These are phyloP conservation scores for Oryza australiensis DNA, from an alignment of 176 grass and related monocot genomes.

Conservation along the genomic window DNA sequence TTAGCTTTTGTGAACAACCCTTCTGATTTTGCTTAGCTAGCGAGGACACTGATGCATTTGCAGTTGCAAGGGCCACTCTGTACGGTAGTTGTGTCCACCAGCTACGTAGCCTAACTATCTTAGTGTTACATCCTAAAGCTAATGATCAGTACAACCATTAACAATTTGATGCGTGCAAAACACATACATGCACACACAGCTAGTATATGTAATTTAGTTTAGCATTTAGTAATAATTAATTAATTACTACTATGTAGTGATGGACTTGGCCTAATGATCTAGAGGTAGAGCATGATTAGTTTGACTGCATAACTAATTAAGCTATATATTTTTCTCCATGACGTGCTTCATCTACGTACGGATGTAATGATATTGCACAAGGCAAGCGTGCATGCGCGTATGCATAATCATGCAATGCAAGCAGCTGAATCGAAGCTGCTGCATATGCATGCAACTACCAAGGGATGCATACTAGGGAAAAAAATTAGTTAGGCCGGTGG, in stretches of 20 bases:
- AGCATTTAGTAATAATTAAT: neutral
- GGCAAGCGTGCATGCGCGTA: conserved; percentile 1
- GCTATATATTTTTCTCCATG: neutral
- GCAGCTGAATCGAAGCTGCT: neutral
- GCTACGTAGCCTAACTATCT: neutral
- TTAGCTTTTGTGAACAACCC: neutral
- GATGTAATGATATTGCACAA: neutral
- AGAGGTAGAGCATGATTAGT: neutral
- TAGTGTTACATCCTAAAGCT: neutral
- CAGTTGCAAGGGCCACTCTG: neutral
- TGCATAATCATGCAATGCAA: conserved; percentile 1
- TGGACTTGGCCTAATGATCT: neutral
- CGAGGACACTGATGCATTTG: neutral
- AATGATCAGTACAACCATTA: neutral
- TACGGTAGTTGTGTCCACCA: neutral
- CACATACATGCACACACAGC: neutral
- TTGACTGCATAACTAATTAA: neutral
- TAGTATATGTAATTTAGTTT: neutral
- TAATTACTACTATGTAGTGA: neutral
- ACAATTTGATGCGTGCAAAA: neutral
- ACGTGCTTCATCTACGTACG: neutral
- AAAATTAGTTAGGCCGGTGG: neutral
- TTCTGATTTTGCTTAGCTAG: neutral
- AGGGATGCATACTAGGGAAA: neutral
- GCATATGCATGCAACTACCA: neutral